These are phyloP conservation scores for Ogataea polymorpha DNA, from an alignment of 805 yeast genomes.

Conservation along the genomic window DNA sequence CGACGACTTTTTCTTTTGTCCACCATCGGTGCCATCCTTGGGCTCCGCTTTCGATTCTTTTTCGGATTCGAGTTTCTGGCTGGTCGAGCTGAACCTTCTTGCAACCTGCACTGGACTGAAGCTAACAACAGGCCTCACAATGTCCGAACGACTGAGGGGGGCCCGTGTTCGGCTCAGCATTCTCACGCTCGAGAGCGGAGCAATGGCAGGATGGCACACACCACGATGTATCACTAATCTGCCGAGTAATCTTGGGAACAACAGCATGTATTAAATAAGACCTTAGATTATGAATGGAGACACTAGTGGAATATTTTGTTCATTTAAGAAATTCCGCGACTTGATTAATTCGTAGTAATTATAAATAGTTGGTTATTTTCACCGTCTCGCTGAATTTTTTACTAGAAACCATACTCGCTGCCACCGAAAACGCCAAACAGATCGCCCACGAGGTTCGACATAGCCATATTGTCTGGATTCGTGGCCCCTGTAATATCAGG, in stretches of 20 bases:
- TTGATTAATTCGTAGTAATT: neutral
- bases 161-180: neutral
- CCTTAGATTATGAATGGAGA: neutral
- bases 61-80: neutral
- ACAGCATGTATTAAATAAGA: neutral
- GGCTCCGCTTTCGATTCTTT: neutral
- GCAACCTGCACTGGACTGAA: neutral
- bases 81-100: neutral
- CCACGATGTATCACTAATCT: neutral
- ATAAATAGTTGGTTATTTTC: too few species aligned
- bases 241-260: neutral
- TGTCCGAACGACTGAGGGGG: neutral
- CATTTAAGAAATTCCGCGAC: neutral
- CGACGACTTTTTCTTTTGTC: conserved; percentile 20
- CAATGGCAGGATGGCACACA: neutral
- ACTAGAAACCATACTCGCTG: conserved; percentile 10
- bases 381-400: too few species aligned
- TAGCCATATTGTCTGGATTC: neutral
- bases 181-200: neutral
- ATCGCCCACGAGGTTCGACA: conserved; percentile 13
- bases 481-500: conserved; percentile 8
- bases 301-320: neutral
- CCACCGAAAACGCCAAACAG: conserved; percentile 17
- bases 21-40: neutral
- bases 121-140: neutral